Conservation (phyloP, 768 basidiomycete genomes). For the Pulveroboletus ravenelii region DNA sequence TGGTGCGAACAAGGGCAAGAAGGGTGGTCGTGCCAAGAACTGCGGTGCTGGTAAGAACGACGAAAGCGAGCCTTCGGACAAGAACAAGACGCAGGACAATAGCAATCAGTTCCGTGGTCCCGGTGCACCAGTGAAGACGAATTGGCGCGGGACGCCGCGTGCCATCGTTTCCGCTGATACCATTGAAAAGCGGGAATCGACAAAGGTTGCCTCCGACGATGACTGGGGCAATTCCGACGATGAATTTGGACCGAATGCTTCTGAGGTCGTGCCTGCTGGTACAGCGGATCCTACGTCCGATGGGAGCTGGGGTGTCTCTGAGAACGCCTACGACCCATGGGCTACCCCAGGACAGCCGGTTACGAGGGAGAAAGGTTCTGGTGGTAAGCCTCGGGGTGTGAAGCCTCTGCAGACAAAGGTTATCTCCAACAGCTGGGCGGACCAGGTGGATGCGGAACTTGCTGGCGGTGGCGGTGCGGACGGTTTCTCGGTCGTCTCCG, state of each 20-base stretch:
- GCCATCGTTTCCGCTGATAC: constrained; percentile 22
- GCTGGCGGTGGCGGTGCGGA: neutral
- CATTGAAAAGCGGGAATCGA: constrained; percentile 23
- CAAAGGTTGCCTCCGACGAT: constrained; percentile 4
- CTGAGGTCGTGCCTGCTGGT: neutral
- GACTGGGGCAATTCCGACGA: constrained; percentile 21
- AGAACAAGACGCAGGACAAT: constrained; percentile 7
- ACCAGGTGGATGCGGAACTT: constrained; percentile 22
- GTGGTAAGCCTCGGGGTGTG: constrained; percentile 4
- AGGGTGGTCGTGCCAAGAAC: constrained; percentile 11
- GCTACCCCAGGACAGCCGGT: neutral
- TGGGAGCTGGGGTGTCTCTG: constrained; percentile 21
- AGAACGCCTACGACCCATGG: constrained; percentile 24
- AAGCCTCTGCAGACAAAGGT: constrained; percentile 6
- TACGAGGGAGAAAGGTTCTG: constrained; percentile 1
- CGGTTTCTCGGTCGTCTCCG: neutral
- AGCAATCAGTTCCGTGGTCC: constrained; percentile 25
- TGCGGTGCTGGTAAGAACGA: constrained; percentile 4
- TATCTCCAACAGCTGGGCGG: constrained; percentile 23
- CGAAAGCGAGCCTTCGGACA: neutral
- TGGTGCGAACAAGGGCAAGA: constrained; percentile 20
- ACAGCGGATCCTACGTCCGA: constrained; percentile 14
- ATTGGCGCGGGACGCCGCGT: constrained; percentile 28
- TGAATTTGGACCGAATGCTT: constrained; percentile 9
- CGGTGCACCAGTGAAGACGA: constrained; percentile 29